These are phyloP conservation scores for Solanum hybrid DNA, from an alignment of 305 asterid species.

Conservation along the genomic window DNA sequence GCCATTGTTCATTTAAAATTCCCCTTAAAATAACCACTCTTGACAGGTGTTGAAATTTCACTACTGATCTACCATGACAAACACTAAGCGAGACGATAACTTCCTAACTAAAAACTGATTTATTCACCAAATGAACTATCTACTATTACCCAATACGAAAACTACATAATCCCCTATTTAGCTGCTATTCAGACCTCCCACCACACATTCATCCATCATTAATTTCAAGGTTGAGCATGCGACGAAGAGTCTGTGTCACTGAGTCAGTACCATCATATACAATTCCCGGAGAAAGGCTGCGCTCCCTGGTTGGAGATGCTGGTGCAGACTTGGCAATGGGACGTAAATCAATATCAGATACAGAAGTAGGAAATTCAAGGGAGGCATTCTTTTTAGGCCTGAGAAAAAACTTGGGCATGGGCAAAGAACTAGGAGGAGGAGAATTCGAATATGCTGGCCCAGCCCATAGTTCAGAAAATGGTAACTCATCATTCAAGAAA, in stretches of 20 bases:
- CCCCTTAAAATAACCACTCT: background rate
- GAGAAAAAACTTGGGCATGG: constrained; percentile 72
- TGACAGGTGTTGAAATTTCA: background rate
- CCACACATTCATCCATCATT: constrained; percentile 38
- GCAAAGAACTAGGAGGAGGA: constrained; percentile 88
- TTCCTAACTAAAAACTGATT: constrained; percentile 13
- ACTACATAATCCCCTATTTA: constrained; percentile 23
- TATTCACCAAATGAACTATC: constrained; percentile 39
- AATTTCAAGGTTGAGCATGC: constrained; percentile 83
- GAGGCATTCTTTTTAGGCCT: constrained; percentile 61
- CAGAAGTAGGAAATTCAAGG: constrained; percentile 44
- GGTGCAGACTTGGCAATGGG: constrained; percentile 43
- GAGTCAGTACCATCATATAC: constrained; percentile 41
- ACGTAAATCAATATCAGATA: constrained; percentile 34
- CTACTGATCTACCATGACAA: constrained; percentile 20
- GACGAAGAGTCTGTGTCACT: constrained; percentile 79
- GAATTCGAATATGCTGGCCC: constrained; percentile 87
- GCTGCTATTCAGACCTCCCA: constrained; percentile 27
- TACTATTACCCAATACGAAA: constrained; percentile 23
- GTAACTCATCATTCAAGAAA: constrained; percentile 16
- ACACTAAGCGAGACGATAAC: background rate
- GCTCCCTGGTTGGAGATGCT: constrained; percentile 43
- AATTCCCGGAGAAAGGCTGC: constrained; percentile 32
- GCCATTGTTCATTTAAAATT: constrained; percentile 25
- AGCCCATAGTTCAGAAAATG: constrained; percentile 76